Base-by-base conservation (phyloP, 306 rosid species). In the Argentina anserina region DNA sequence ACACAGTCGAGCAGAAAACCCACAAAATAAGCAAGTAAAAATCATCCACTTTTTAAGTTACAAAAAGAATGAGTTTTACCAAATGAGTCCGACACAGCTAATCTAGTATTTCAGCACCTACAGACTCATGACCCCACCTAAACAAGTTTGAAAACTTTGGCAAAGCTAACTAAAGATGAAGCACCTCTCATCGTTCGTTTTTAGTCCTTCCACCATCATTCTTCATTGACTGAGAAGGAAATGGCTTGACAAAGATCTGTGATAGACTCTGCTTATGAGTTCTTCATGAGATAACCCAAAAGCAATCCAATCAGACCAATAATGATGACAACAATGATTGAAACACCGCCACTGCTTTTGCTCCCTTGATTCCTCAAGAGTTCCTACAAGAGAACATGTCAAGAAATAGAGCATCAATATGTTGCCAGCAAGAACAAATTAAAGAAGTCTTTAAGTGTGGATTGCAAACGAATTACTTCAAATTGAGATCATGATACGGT, bases 281-380 rank as follows among this genome's bases (percentile, higher is more conserved):
- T 86, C 86, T 84, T 92, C 88, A 89, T 53, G 80, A 91, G 73
- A 81, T 85, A 92, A 50, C 97, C 97, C 86, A 92, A 77, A 73
- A 85, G 78, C 68, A 86, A 29, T 86, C 96, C 97, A 58, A 92
- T 50, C 69, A 92, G 74, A 81, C 96, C 90, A 7, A 92, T 64
- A 43, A 89, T 70, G 79, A 87, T 53, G 71, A 89, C 89, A 17
- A 86, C 6, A 79, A 87, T 59, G 71, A 89, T 72, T 6, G 96
- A 87, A 47, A 86, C 79, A 15, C 98, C 97, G 43, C 94, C 89
- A 12, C 67, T 73, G 73, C 34, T 94, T 85, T 84, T 88, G 75
- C 79, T 77, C 81, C 81, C 74, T 69, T 86, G 88, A 23, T 88
- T 91, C 85, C 74, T 91, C 91, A 94, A 83, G 58, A 89, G 87